Conservation (phyloP, 1,284 basidiomycete species). For the Bondarzewia mesenterica region DNA sequence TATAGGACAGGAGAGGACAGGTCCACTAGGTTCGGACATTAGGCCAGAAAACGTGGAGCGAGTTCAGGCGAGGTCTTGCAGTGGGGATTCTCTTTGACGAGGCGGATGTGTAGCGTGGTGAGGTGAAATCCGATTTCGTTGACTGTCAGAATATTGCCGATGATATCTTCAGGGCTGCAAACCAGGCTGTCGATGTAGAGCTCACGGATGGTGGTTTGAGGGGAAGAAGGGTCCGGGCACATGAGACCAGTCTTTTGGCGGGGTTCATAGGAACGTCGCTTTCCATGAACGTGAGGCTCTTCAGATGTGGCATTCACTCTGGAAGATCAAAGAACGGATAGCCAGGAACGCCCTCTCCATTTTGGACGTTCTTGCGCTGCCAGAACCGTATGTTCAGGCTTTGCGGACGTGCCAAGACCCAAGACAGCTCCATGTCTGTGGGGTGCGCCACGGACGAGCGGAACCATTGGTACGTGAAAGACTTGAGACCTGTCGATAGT, state of each 20-base stretch:
- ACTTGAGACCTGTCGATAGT: not conserved
- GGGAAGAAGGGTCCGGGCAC: not conserved
- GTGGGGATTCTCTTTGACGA: not conserved
- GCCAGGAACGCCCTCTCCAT: not conserved
- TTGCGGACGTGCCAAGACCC: not conserved
- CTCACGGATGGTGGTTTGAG: not conserved
- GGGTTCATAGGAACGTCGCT: not conserved
- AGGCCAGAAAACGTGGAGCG: not conserved
- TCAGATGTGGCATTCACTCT: not conserved
- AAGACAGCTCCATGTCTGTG: not conserved
- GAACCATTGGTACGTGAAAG: not conserved
- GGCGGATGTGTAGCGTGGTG: not conserved
- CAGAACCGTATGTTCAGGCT: not conserved
- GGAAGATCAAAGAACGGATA: not conserved
- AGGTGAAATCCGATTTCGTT: not conserved
- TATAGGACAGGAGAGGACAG: not conserved
- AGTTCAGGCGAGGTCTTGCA: not conserved
- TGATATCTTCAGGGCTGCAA: not conserved
- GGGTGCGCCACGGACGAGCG: not conserved
- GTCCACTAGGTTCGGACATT: not conserved
- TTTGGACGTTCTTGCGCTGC: not conserved
- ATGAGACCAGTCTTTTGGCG: not conserved
- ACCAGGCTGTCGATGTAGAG: not conserved
- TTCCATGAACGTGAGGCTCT: not conserved
- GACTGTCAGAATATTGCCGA: not conserved